A percentile compares a stretch with the other conserved stretches of the same genome.
phyloP scores from a whole-genome alignment of 2,329 filamentous ascomycete genomes.

The Drechslerella coelobrocha region DNA sequence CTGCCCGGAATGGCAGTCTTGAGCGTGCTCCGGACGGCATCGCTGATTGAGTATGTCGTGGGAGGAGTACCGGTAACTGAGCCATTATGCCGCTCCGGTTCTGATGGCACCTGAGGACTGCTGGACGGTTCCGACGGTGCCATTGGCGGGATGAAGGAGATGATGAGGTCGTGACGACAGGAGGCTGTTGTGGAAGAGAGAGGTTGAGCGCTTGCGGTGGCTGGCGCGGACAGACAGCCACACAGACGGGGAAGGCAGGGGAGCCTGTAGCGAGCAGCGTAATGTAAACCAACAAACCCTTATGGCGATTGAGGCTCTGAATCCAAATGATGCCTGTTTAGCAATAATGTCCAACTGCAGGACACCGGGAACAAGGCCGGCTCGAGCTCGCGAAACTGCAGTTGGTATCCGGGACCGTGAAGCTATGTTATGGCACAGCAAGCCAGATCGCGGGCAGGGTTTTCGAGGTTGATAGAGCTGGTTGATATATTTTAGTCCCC shows the following conservation, averaged over 20 bases:
- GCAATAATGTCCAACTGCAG: too few species aligned
- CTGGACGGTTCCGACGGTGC: constrained; percentile 37
- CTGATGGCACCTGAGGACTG: constrained; percentile 33
- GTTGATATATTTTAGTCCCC: too few species aligned
- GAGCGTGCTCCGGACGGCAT: constrained; percentile 39
- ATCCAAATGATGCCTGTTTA: too few species aligned
- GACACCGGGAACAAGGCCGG: too few species aligned
- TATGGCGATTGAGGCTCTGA: neutral
- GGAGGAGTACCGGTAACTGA: constrained; percentile 7
- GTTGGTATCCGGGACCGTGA: neutral
- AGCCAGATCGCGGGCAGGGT: too few species aligned
- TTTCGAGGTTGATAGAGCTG: constrained; percentile 18
- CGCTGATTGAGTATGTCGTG: constrained; percentile 16
- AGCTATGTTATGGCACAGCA: too few species aligned
- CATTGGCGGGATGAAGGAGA: constrained; percentile 28
- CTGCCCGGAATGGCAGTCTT: constrained; percentile 38
- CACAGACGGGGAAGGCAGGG: constrained; percentile 1
- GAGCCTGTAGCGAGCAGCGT: neutral
- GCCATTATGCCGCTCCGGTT: constrained; percentile 37
- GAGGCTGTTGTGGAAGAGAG: constrained; percentile 8
- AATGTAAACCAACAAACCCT: neutral
- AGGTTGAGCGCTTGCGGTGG: constrained; percentile 26
- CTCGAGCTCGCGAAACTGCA: too few species aligned
- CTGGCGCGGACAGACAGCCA: constrained; percentile 9
- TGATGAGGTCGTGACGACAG: constrained; percentile 7